Base-by-base conservation (phyloP, 306 rosid genomes). In the Chamaecrista fasciculata region DNA sequence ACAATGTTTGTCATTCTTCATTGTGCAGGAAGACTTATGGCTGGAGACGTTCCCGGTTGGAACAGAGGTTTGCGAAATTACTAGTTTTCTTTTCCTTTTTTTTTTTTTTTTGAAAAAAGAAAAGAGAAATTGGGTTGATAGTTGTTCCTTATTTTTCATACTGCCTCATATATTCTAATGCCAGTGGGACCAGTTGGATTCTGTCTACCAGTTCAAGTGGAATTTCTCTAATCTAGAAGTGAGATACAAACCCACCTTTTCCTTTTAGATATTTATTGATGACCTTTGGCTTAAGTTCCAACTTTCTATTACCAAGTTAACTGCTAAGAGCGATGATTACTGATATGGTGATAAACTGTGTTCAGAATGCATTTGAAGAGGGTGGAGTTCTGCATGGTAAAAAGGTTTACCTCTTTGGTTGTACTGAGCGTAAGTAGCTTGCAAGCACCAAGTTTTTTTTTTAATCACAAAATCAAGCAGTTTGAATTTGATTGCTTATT, bases 141-240 rank as follows among this genome's bases (percentile, higher is more conserved):
- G 14, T 64, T 66, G 53, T 57, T 15, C 7, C 18, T 5, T 29
- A 3, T 51, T 62, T 43, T 61, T 66, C 51, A 46, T 6, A 59
- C 14, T 21, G 6, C 29, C 20, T 55, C 68, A 16, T 33, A 5
- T 62, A 24, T 62, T 18, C 6, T 48, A 34, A 14, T 56, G 69
- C 5, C 70, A 81, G 85, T 81, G 85, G 85, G 81, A 76, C 42
- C 85, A 72, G 50, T 59, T 81, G 79, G 85, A 81, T n/a, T 40
- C 73, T 12, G 85, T 81, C 46, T 76, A 81, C 46, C 79, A 81
- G 62, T 62, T 26, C 70, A 81, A 81, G 55, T 81, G 85, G 85
- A 42, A 81, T 48, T 81, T 81, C 69, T 81, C 81, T n/a, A 81
- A 81, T 66, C 73, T 81, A 5, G 81, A 81, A 76, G 85, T 81